Evolutionary conservation across 768 basidiomycete species (phyloP).

Genomic region (Fibroporia radiculosa): DNA sequence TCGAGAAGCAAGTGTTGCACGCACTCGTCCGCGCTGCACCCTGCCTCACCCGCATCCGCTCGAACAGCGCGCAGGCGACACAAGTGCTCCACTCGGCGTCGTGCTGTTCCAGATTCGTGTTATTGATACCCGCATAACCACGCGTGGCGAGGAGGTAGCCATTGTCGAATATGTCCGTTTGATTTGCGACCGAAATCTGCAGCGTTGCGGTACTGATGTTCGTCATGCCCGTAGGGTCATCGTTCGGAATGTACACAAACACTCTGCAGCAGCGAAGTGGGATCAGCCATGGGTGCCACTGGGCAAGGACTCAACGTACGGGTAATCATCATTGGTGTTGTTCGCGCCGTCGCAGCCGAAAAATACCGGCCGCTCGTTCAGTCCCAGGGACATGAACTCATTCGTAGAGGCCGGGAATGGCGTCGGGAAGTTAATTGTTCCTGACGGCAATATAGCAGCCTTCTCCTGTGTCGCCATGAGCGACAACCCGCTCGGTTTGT

Average conservation of each 20-base stretch:
- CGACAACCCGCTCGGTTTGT: background rate
- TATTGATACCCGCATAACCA: background rate
- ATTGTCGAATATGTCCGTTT: background rate
- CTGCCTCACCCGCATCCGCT: background rate
- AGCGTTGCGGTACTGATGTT: background rate
- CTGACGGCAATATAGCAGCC: background rate
- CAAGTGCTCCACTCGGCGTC: background rate
- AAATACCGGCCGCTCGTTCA: background rate
- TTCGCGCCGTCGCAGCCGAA: background rate
- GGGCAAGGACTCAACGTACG: background rate
- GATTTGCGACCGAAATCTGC: background rate
- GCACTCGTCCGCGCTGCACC: background rate
- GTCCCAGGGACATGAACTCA: background rate
- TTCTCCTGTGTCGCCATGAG: background rate
- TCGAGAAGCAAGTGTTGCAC: background rate
- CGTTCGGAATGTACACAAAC: background rate
- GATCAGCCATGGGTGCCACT: no score
- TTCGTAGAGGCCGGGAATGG: background rate
- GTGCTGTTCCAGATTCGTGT: background rate
- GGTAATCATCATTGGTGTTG: background rate
- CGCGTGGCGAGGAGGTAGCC: background rate
- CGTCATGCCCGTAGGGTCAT: background rate
- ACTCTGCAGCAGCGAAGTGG: background rate
- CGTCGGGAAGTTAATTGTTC: background rate
- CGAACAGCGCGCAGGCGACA: background rate